Evolutionary conservation across 2,329 filamentous ascomycete genomes (phyloP).

Genomic region (Penicillium nordicum): DNA sequence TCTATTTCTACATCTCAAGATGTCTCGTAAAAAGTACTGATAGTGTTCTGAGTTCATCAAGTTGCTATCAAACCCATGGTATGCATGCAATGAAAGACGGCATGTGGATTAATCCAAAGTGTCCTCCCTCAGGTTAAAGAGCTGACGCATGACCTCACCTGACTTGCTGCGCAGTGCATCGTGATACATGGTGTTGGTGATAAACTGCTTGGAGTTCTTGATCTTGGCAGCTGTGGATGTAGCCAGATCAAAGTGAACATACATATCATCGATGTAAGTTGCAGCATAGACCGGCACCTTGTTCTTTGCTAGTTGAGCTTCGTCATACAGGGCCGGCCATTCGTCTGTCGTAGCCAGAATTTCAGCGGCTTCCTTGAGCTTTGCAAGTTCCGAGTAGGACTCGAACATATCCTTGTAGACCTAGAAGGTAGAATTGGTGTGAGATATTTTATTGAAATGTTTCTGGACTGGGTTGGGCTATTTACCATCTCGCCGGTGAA

Average conservation of each 20-base stretch:
- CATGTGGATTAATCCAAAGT: conserved; percentile 49
- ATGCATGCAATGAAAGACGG: background rate
- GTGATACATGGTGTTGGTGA: conserved; percentile 86
- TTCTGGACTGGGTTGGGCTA: background rate
- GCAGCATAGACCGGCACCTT: conserved; percentile 82
- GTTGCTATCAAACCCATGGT: background rate
- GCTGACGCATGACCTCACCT: conserved; percentile 70
- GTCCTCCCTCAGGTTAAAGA: conserved; percentile 75
- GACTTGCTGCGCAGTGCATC: conserved; percentile 71
- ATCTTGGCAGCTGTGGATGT: conserved; percentile 71
- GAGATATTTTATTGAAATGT: background rate
- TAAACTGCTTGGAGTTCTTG: conserved; percentile 71
- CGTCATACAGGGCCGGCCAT: conserved; percentile 77
- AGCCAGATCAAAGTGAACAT: conserved; percentile 75
- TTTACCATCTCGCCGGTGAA: conserved; percentile 85
- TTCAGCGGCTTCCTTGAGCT: conserved; percentile 66
- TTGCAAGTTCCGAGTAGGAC: conserved; percentile 70
- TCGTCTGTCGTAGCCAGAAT: conserved; percentile 63
- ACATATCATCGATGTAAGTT: conserved; percentile 85
- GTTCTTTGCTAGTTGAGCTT: conserved; percentile 68
- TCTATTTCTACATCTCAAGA: background rate
- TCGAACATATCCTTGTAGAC: conserved; percentile 83
- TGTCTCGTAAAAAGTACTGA: background rate
- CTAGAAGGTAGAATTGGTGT: conserved; percentile 24
- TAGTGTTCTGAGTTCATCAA: background rate